Base-by-base conservation (phyloP, 192 early-diverging fungal species). In the Podila minutissima region DNA sequence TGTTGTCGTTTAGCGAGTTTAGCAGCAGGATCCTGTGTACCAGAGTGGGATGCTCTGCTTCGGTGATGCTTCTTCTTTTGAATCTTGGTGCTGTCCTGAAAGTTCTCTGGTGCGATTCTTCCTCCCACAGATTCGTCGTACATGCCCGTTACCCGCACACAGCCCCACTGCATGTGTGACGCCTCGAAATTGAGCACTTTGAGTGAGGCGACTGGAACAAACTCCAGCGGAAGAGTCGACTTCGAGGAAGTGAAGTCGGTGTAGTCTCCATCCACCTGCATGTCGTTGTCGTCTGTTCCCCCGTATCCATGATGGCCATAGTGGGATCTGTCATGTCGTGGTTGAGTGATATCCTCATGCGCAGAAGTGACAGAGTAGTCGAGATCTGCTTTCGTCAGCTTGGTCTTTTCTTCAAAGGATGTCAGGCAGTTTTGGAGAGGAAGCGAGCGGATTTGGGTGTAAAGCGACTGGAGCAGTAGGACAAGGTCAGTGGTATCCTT, bases 391-490 rank as follows among this genome's bases (percentile, higher is more conserved):
- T 82, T 75, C 9, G 62, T 35, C 6, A 81, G 37, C 28, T 65
- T 66, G 20, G 66, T 68, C 66, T 79, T 49, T 29, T 79, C 76
- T 13, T 79, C 76, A 28, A 69, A 69, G 20, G 65, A 75, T 5
- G 69, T 72, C 10, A 84, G 63, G 32, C 78, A 72, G 38, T 68
- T 75, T 22, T 84, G 83, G 15, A 84, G 66, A 6, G 83, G 83
- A 3, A 84, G 63, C 0, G 74, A 75, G 22, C 77, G 64, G 31
- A 75, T 84, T 35, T 81, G 73, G 66, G 83, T 74, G 70, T 84
- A 84, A 19, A 84, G 62, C n/a, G 83, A 84, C 46, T 84, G 83
- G 51, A 84, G 57, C 28, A 84, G 32, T 0, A 84, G 67, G 2
- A 84, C 78, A 15, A 75, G 66, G 35, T 84, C 83, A 26, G 72